Conservation (phyloP, 805 yeast genomes). For the Jamesozyma piceae region DNA sequence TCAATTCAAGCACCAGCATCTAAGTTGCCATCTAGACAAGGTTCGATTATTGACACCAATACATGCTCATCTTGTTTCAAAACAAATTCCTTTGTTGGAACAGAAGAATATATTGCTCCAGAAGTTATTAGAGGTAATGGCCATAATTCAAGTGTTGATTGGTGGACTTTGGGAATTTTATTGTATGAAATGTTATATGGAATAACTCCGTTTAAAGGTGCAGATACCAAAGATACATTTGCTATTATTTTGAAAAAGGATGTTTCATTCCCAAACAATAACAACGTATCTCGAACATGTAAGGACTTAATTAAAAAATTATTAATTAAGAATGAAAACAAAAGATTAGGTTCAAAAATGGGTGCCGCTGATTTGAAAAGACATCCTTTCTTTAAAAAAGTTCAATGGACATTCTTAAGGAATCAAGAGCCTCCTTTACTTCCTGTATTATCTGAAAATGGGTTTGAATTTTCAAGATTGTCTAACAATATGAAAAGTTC, state of each 20-base stretch:
- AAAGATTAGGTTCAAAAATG: conserved; percentile 79
- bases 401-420: conserved; percentile 91
- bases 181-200: conserved; percentile 93
- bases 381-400: conserved; percentile 82
- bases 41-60: conserved; percentile 65
- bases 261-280: conserved; percentile 65
- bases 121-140: conserved; percentile 96
- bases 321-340: conserved; percentile 78
- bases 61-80: conserved; percentile 93
- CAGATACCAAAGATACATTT: conserved; percentile 80
- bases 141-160: conserved; percentile 95
- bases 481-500: conserved; percentile 7
- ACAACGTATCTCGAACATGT: conserved; percentile 62
- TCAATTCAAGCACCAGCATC: conserved; percentile 78
- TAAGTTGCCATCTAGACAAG: conserved; percentile 49
- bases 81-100: conserved; percentile 96
- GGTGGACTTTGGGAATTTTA: conserved; percentile 98
- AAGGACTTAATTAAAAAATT: conserved; percentile 72
- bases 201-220: conserved; percentile 92
- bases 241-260: conserved; percentile 79
- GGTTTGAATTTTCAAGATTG: conserved; percentile 40
- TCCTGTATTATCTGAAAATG: conserved; percentile 58
- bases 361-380: conserved; percentile 93
- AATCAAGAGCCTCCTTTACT: conserved; percentile 94
- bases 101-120: conserved; percentile 98